Evolutionary conservation across 306 rosid species (phyloP).

Genomic region (Rosa lucieae): DNA sequence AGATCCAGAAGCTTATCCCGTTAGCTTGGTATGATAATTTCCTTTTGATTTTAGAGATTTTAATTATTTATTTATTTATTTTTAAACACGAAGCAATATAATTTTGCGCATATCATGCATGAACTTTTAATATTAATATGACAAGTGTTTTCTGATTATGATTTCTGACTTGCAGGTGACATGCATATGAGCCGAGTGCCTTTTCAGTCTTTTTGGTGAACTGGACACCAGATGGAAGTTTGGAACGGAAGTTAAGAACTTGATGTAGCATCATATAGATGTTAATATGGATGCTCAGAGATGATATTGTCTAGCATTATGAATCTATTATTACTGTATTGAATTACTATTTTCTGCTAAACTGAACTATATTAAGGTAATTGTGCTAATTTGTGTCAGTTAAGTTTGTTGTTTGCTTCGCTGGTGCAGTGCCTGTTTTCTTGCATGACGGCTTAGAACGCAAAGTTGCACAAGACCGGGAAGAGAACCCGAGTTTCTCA

Average conservation of each 20-base stretch:
- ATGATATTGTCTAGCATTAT: background rate
- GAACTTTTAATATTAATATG: background rate
- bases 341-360: background rate
- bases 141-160: background rate
- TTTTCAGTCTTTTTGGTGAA: background rate
- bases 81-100: background rate
- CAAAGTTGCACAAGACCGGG: too few relatives aligned
- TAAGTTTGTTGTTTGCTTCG: background rate
- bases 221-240: background rate
- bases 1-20: constrained; percentile 44
- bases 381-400: background rate
- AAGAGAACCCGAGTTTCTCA: too few relatives aligned
- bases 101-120: background rate
- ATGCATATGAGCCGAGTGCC: constrained; percentile 28
- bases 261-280: background rate
- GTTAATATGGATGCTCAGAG: background rate
- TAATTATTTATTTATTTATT: background rate
- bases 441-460: background rate
- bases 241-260: background rate
- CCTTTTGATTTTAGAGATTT: constrained; percentile 5
- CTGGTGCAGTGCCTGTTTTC: background rate
- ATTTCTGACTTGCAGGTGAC: constrained; percentile 39
- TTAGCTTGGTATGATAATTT: constrained; percentile 37
- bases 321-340: background rate
- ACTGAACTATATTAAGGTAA: background rate